Conservation (phyloP, 306 rosid genomes). For the Inga oerstediana region DNA sequence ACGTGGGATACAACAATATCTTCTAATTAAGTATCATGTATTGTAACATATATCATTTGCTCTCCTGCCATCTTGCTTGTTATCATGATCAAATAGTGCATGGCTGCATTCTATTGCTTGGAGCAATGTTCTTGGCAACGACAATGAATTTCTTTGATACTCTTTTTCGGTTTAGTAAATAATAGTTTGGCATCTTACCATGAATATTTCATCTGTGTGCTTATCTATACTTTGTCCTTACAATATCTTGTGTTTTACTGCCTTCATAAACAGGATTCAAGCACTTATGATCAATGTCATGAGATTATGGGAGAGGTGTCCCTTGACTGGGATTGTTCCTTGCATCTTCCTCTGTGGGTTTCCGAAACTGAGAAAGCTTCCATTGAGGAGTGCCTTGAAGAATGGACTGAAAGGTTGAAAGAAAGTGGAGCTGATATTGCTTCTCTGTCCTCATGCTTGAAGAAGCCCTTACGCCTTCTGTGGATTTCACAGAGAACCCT, state of each 20-base stretch:
- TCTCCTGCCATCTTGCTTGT: background rate
- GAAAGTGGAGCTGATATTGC: conserved; percentile 82
- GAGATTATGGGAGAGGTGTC: conserved; percentile 19
- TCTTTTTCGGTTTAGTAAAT: background rate
- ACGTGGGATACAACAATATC: background rate
- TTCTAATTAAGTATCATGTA: too few species aligned
- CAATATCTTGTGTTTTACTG: conserved; percentile 6
- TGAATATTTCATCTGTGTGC: background rate
- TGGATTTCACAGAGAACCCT: conserved; percentile 92
- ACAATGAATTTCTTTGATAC: background rate
- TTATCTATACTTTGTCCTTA: background rate
- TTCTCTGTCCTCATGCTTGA: conserved; percentile 62
- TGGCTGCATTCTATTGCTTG: background rate
- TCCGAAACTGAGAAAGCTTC: conserved; percentile 71
- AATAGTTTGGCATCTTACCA: background rate
- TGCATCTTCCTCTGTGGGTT: conserved; percentile 95
- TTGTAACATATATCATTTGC: background rate
- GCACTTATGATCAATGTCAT: conserved; percentile 33
- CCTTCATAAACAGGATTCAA: conserved; percentile 42
- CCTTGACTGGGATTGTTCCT: conserved; percentile 81
- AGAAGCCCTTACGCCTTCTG: conserved; percentile 83
- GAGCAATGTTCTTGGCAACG: background rate
- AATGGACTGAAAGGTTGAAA: conserved; percentile 70
- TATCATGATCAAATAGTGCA: background rate
- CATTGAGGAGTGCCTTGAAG: conserved; percentile 68